Conservation (phyloP, 2,329 filamentous ascomycete species). For the Plectosphaerella cucumerina region DNA sequence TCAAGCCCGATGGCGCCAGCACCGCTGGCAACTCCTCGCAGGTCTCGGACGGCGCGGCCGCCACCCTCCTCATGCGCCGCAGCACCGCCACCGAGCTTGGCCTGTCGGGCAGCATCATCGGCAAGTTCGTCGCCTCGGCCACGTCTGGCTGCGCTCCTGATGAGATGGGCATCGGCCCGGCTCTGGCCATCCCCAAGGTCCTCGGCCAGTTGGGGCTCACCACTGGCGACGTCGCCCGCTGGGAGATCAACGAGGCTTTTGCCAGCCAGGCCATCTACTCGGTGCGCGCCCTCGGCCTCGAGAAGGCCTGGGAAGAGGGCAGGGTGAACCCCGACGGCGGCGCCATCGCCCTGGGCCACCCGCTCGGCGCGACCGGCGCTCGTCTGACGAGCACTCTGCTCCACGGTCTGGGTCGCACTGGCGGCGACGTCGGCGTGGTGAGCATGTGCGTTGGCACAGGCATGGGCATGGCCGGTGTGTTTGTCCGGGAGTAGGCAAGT, state of each 20-base stretch:
- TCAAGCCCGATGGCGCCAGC: constrained; percentile 67
- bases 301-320: constrained; percentile 54
- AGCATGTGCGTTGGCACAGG: constrained; percentile 87
- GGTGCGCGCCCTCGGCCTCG: constrained; percentile 64
- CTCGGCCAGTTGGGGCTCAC: constrained; percentile 64
- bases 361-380: constrained; percentile 82
- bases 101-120: constrained; percentile 65
- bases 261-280: constrained; percentile 67
- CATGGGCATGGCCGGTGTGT: constrained; percentile 71
- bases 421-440: constrained; percentile 71
- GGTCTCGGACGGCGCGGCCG: constrained; percentile 84
- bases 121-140: constrained; percentile 74
- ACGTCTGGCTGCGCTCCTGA: constrained; percentile 79
- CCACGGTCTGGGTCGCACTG: constrained; percentile 64
- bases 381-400: constrained; percentile 71
- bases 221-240: constrained; percentile 70
- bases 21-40: constrained; percentile 87
- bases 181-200: constrained; percentile 78
- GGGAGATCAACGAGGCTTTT: constrained; percentile 91
- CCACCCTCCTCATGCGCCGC: constrained; percentile 79
- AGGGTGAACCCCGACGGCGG: constrained; percentile 90
- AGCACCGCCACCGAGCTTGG: constrained; percentile 72
- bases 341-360: constrained; percentile 91
- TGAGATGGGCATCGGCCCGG: constrained; percentile 92
- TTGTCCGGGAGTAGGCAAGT: constrained; percentile 55